These are phyloP conservation scores for Umbelopsis sp. DNA, from an alignment of 192 early-diverging fungal genomes.

Conservation along the genomic window DNA sequence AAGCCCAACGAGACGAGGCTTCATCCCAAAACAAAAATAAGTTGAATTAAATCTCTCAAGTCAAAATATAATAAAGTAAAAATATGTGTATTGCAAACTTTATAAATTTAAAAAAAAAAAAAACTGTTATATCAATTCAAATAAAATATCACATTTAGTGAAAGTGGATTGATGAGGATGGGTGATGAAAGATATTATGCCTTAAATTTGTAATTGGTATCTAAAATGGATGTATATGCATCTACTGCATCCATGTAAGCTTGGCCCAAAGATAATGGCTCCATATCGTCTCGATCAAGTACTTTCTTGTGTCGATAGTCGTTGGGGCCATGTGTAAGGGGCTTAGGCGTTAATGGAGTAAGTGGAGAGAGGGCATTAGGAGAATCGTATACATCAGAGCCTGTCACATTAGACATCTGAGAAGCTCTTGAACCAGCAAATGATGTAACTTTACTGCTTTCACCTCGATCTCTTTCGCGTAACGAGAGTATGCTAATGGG, in stretches of 20 bases:
- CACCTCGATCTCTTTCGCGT: background rate
- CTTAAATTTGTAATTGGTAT: background rate
- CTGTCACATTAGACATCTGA: background rate
- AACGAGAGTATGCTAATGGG: background rate
- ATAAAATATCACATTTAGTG: too few species aligned
- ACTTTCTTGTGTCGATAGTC: background rate
- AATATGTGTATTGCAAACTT: too few species aligned
- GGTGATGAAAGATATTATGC: too few species aligned
- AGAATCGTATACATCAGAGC: conserved; percentile 6
- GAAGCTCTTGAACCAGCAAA: conserved; percentile 8
- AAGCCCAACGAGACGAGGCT: too few species aligned
- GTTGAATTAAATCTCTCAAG: too few species aligned
- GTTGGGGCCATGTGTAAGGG: background rate
- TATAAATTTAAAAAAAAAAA: too few species aligned
- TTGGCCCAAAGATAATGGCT: conserved; percentile 5
- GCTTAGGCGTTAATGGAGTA: conserved; percentile 3
- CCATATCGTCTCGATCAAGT: background rate
- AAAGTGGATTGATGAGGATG: too few species aligned
- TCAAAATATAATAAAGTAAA: too few species aligned
- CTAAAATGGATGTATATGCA: conserved; percentile 4
- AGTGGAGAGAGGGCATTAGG: conserved; percentile 1
- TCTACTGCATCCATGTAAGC: conserved; percentile 8
- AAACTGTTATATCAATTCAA: too few species aligned
- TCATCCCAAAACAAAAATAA: too few species aligned
- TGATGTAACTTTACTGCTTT: background rate